Evolutionary conservation across 2,329 filamentous ascomycete species (phyloP), one percentile per base, ranked within the genome.

Genomic region (Nemania bipapillata): DNA sequence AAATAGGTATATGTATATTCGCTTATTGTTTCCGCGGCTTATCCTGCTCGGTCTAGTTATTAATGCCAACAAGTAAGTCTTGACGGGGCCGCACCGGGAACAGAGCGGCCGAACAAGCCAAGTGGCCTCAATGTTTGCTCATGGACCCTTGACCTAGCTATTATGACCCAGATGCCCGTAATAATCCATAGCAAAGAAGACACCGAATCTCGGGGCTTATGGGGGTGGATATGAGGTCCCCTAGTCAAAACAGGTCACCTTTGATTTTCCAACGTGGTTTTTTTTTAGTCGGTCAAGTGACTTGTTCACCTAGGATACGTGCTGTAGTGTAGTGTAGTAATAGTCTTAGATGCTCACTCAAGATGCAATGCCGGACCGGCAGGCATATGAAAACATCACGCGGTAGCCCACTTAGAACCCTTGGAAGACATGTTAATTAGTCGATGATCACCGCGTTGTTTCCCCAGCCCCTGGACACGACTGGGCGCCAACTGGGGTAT

Each of bases 251-350:
- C 35, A 64, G 28, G 60, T 55, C 32, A 20, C 42, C 37, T 11
- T 7, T 55, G n/a, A 24, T 24, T 17, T 37, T 37, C 11, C 8
- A 7, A 28, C n/a, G 28, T 37, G 24, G 50, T 56, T 52, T 52
- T 42, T 61, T 63, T 40, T 66, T 50, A 55, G 53, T 68, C 66
- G 62, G 66, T 66, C 66, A 68, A 68, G n/a, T 65, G 65, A 65
- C 62, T 65, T 28, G 17, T 54, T 32, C 9, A 22, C 52, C 52
- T 35, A 55, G 37, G 32, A 63, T 56, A 54, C 5, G 28, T 20
- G n/a, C 50, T 30, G 28, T 35, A 26, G 35, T 37, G 53, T 58
- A 57, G 22, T 32, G 57, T 63, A 67, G 54, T 50, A 66, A 63
- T 59, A 50, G 28, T 49, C 37, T 12, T 55, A 11, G 49, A 20